phyloP scores from a whole-genome alignment of 352 stramenopile species.

The Globisporangium takayamanum region DNA sequence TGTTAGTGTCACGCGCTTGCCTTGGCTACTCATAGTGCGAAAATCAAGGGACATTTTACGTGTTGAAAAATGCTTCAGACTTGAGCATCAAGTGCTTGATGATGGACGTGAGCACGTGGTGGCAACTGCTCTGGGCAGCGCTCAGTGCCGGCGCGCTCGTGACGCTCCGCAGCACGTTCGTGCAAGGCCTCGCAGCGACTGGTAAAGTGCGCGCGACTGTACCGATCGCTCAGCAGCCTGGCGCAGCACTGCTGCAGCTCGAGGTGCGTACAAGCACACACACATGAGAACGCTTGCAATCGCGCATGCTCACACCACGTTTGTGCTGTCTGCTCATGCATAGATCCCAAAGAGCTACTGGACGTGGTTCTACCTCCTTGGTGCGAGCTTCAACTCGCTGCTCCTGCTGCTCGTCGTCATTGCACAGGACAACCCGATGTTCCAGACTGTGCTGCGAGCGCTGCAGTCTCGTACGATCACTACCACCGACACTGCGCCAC shows the following conservation, averaged over 20 bases:
- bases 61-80: neutral
- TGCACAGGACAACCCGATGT: slow-evolving; percentile 21
- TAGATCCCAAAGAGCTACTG: slow-evolving; percentile 46
- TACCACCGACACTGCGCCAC: neutral
- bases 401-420: slow-evolving; percentile 24
- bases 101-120: slow-evolving; percentile 14
- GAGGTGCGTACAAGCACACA: slow-evolving; percentile 17
- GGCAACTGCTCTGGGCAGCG: slow-evolving; percentile 23
- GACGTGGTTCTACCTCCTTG: slow-evolving; percentile 72
- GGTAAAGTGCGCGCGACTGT: slow-evolving; percentile 29
- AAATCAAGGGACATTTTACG: neutral
- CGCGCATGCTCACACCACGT: neutral
- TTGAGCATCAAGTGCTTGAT: neutral
- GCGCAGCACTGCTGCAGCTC: slow-evolving; percentile 23
- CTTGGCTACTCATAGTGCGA: neutral
- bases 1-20: too few species aligned
- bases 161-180: slow-evolving; percentile 30
- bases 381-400: slow-evolving; percentile 36
- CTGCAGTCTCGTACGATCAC: slow-evolving; percentile 19
- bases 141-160: slow-evolving; percentile 19
- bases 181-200: slow-evolving; percentile 32
- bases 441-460: slow-evolving; percentile 28
- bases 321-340: too few species aligned
- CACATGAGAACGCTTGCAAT: neutral
- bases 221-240: slow-evolving; percentile 21